phyloP scores from a whole-genome alignment of 2,329 filamentous ascomycete genomes.

The Chrysoporthe puriensis region DNA sequence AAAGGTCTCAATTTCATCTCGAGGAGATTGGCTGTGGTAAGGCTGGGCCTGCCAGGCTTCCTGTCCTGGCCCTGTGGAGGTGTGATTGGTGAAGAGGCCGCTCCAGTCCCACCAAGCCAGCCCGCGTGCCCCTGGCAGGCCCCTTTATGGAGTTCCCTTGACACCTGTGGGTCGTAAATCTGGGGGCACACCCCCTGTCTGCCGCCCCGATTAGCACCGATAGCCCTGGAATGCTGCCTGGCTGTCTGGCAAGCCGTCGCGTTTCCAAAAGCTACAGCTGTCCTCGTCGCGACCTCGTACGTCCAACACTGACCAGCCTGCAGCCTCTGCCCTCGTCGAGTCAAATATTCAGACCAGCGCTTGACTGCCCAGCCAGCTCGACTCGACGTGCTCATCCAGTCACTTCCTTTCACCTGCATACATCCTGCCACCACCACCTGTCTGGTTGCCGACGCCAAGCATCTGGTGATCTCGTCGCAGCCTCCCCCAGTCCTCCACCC shows the following conservation, averaged over 20 bases:
- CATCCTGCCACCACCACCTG: conserved; percentile 4
- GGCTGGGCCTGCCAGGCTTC: conserved; percentile 5
- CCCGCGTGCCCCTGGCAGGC: conserved; percentile 1
- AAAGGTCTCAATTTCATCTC: conserved; percentile 7
- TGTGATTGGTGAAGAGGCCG: neutral
- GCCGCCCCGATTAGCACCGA: neutral
- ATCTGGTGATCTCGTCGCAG: conserved; percentile 14
- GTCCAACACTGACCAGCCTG: conserved; percentile 2
- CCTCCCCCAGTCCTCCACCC: conserved; percentile 11
- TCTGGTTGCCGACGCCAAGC: conserved; percentile 14
- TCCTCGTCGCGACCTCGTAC: conserved; percentile 15
- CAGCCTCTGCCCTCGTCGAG: neutral
- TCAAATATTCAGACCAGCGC: neutral
- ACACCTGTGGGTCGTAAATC: neutral
- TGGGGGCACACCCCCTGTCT: conserved; percentile 4
- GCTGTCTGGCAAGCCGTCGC: neutral
- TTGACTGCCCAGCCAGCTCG: neutral
- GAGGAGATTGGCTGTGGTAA: conserved; percentile 4
- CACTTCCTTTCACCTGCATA: neutral
- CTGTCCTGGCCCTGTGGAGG: neutral
- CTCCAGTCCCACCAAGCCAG: neutral
- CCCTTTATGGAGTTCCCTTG: conserved; percentile 5
- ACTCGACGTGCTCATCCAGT: neutral
- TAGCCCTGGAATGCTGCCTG: conserved; percentile 5
- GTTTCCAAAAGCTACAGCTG: conserved; percentile 17